phyloP scores from a whole-genome alignment of 352 stramenopile species.

The Peronospora destructor region DNA sequence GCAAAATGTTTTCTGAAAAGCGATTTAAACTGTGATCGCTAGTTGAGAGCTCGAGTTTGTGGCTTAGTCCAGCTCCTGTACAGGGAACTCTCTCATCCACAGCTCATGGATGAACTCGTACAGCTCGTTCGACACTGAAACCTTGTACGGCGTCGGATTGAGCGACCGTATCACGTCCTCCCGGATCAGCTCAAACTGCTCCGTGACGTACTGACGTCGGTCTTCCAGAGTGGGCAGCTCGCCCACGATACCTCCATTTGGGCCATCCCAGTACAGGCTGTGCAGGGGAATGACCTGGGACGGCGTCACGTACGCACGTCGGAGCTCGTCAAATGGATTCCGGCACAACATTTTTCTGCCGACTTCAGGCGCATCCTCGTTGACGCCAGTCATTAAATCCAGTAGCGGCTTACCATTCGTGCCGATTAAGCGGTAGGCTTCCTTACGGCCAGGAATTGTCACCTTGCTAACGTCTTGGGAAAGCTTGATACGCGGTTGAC shows the following conservation, averaged over 20 bases:
- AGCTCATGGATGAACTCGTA: slow-evolving; percentile 95
- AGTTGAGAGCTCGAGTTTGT: not conserved
- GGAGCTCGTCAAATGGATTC: slow-evolving; percentile 94
- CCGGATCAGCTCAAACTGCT: slow-evolving; percentile 90
- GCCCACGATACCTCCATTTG: slow-evolving; percentile 62
- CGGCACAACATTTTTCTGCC: slow-evolving; percentile 89
- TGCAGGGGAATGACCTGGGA: slow-evolving; percentile 87
- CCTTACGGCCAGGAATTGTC: slow-evolving; percentile 86
- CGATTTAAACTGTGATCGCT: slow-evolving; percentile 8
- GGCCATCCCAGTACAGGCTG: slow-evolving; percentile 86
- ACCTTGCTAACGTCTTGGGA: slow-evolving; percentile 96
- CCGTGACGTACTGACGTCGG: slow-evolving; percentile 77
- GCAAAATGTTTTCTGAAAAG: slow-evolving; percentile 7
- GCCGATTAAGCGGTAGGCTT: slow-evolving; percentile 88
- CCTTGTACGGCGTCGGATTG: slow-evolving; percentile 95
- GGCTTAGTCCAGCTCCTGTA: slow-evolving; percentile 71
- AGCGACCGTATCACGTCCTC: slow-evolving; percentile 92
- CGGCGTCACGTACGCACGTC: slow-evolving; percentile 91
- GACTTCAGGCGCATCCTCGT: slow-evolving; percentile 71
- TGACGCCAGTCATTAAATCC: slow-evolving; percentile 86
- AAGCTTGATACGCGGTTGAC: slow-evolving; percentile 95
- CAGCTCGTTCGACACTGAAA: slow-evolving; percentile 82
- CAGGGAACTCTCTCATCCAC: slow-evolving; percentile 90
- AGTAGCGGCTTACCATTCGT: slow-evolving; percentile 83
- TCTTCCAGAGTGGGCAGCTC: slow-evolving; percentile 69